Conservation (phyloP, 2,329 filamentous ascomycete species). For the Fusarium haematococcum region DNA sequence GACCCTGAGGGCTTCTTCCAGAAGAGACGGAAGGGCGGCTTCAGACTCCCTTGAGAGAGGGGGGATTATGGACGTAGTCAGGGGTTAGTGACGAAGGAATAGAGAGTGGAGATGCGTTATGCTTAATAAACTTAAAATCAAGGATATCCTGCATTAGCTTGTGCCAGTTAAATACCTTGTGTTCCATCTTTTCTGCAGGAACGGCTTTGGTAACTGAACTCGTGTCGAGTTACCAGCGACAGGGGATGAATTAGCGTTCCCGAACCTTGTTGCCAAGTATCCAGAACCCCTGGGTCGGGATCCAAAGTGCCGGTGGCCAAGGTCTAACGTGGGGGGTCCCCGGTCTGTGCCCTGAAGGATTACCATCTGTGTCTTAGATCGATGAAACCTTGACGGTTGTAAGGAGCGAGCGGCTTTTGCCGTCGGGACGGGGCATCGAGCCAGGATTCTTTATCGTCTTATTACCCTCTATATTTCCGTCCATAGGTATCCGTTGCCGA, state of each 20-base stretch:
- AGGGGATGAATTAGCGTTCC: neutral
- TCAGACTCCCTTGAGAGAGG: constrained; percentile 38
- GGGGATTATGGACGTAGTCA: neutral
- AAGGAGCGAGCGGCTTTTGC: neutral
- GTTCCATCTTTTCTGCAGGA: neutral
- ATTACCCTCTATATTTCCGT: neutral
- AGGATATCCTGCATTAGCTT: neutral
- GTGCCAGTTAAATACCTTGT: neutral
- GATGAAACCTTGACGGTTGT: neutral
- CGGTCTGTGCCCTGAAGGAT: neutral
- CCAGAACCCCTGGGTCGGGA: neutral
- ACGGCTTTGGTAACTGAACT: neutral
- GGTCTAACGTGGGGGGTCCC: neutral
- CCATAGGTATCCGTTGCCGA: neutral
- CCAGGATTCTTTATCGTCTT: neutral
- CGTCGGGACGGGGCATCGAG: neutral
- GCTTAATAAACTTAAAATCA: neutral
- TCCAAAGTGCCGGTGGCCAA: neutral
- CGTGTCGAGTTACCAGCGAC: neutral
- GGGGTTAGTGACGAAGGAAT: neutral
- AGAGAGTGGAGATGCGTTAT: neutral
- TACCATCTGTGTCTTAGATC: neutral
- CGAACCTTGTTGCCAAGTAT: neutral
- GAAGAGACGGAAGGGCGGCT: constrained; percentile 46
- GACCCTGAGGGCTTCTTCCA: constrained; percentile 51